Base-by-base conservation (phyloP, 192 early-diverging fungal species). In the Entomortierella parvispora region DNA sequence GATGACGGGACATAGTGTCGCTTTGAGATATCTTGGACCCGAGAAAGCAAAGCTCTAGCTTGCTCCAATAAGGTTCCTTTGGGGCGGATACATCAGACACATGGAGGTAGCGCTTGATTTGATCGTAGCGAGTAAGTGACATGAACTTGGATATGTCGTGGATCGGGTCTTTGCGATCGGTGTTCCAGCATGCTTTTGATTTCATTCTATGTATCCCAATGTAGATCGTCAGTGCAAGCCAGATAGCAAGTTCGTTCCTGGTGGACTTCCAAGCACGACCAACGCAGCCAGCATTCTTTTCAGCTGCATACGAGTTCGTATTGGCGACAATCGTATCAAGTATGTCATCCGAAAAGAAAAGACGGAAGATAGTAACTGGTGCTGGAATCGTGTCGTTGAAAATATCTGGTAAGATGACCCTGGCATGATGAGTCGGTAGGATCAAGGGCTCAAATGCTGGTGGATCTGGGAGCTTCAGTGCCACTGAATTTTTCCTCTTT, bases 171-270 rank as follows among this genome's bases (percentile, higher is more conserved):
- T 46, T 20, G 3, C n/a, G 28, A 18, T 48, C 28, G 9, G 32
- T 56, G 23, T 33, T 32, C 64, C 32, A 80, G n/a, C 33, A 49
- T 8, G 68, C 68, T 8, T 34, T 5, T 2, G 45, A n/a, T 42
- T 43, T 57, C 43, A 68, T n/a, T n/a, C n/a, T n/a, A n/a, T n/a
- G 68, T 10, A 80, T 22, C 8, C 57, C 69, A 28, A 68, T 62
- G 50, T 80, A 80, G 8, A 80, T 60, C 14, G 68, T 46, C 43
- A 80, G 43, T 12, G 52, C 65, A 8, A 72, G 7, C 28, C 56
- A 72, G 17, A 68, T 37, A 25, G 48, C 60, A 32, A 72, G 44
- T 32, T 71, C 60, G 17, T 42, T 26, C 62, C 51, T 20, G 49
- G 56, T 43, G 11, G 23, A 15, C 17, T 3, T 28, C 53, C 56